Evolutionary conservation across 306 rosid species (phyloP).

Genomic region (Urtica urens): DNA sequence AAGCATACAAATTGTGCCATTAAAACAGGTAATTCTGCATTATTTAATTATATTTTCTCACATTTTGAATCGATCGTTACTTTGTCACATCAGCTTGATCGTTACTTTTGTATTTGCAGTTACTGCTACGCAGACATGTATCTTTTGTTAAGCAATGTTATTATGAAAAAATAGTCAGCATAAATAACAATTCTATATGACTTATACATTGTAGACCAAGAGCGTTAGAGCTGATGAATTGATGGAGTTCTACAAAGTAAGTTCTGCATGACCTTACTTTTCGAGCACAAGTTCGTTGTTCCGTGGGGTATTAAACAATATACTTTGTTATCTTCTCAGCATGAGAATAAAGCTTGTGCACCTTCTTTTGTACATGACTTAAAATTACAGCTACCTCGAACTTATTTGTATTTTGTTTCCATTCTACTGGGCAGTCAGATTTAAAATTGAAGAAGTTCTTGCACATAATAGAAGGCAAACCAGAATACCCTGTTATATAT

Average conservation of each 20-base stretch:
- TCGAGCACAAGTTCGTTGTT: not conserved
- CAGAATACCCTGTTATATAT: slow-evolving; percentile 71
- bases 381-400: slow-evolving; percentile 8
- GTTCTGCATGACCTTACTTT: too few species aligned
- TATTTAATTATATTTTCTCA: too few species aligned
- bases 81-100: too few species aligned
- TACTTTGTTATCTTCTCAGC: too few species aligned
- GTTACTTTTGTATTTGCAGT: too few species aligned
- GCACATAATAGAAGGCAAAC: slow-evolving; percentile 76
- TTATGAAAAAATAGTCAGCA: not conserved
- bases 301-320: not conserved
- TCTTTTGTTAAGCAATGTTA: not conserved
- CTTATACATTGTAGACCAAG: slow-evolving; percentile 36
- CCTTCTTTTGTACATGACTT: too few species aligned
- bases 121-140: too few species aligned
- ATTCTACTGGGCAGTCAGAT: slow-evolving; percentile 90
- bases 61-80: too few species aligned
- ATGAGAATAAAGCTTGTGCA: too few species aligned
- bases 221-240: slow-evolving; percentile 77
- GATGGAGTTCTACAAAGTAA: slow-evolving; percentile 88
- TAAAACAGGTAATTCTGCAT: slow-evolving; percentile 92
- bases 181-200: not conserved
- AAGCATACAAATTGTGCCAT: slow-evolving; percentile 60
- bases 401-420: slow-evolving; percentile 10
- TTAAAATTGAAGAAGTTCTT: slow-evolving; percentile 89